Evolutionary conservation across 192 early-diverging fungal species (phyloP), one percentile per base, ranked within the genome.

Genomic region (Backusella westeae): DNA sequence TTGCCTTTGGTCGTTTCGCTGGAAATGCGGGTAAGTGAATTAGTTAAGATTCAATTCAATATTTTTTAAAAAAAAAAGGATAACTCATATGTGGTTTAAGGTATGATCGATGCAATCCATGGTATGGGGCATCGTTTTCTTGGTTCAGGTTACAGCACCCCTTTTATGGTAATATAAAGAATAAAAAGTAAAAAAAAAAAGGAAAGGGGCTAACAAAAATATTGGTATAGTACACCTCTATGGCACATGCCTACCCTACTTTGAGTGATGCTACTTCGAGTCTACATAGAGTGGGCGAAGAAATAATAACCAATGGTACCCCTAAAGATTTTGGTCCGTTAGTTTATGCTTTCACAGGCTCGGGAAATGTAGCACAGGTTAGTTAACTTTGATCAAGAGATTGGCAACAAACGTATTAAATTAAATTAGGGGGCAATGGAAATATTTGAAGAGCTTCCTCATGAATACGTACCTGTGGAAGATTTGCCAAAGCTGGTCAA

Each of bases 1-100:
- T 99, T 23, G 88, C 94, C 63, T 99, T 99, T 86, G 95, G 96
- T 70, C 92, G 88, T 52, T 94, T 95, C 72, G 98, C 98, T 1
- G 98, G 98, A 9, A 96, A 96, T 72, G 96, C 97, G 15, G 97
- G 94, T 88, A 81, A 53, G 19, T 29, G 23, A 0, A 59, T 59
- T 26, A 26, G 0, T 29, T 9, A 10, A 21, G 21, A 26, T 4
- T 59, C 8, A 26, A 26, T 59, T 59, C 9, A 44, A 0, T 17
- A 4, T 44, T 44, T 44, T 44, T 44, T 44, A 23, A 23, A n/a
- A 53, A n/a, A n/a, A 53, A 29, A 63, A 29, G 9, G 23, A 63
- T 26, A 26, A 73, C 36, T 41, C 12, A 8, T 44, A 26, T 29
- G 26, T 29, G 10, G 3, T 29, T 4, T 29, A 63, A 87, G 88